These are phyloP conservation scores for Saccharomycopsis oosterbeekiorum DNA, from an alignment of 805 yeast species.

Conservation along the genomic window DNA sequence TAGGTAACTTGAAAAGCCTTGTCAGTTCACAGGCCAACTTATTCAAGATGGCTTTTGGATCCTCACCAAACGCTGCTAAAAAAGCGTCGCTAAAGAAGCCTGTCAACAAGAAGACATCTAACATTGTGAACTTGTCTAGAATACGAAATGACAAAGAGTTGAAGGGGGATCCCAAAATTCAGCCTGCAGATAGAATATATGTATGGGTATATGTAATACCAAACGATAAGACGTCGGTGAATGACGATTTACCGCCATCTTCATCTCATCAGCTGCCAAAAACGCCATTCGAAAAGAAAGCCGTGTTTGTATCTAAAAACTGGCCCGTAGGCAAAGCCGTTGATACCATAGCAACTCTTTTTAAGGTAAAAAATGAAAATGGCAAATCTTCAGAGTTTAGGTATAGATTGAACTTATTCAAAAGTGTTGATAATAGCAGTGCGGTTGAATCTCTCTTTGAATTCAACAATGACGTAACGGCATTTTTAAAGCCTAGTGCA, in stretches of 20 bases:
- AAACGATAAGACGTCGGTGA: constrained; percentile 2
- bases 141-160: constrained; percentile 21
- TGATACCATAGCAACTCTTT: constrained; percentile 40
- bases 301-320: constrained; percentile 39
- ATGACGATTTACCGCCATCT: background rate
- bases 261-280: no score
- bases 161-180: constrained; percentile 41
- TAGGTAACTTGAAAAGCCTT: constrained; percentile 20
- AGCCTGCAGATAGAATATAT: constrained; percentile 37
- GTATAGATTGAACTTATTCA: constrained; percentile 40
- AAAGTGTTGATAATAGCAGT: constrained; percentile 21
- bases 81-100: background rate
- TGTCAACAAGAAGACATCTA: background rate
- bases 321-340: constrained; percentile 55
- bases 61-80: background rate
- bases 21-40: constrained; percentile 8
- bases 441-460: constrained; percentile 13
- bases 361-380: constrained; percentile 41
- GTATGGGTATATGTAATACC: constrained; percentile 27
- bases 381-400: constrained; percentile 33
- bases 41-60: background rate
- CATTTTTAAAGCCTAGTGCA: constrained; percentile 22
- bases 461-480: constrained; percentile 26
- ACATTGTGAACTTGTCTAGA: constrained; percentile 27
- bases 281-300: constrained; percentile 20